These are phyloP conservation scores for Talaromyces sp. DNA, from an alignment of 2,329 filamentous ascomycete genomes.

Conservation along the genomic window DNA sequence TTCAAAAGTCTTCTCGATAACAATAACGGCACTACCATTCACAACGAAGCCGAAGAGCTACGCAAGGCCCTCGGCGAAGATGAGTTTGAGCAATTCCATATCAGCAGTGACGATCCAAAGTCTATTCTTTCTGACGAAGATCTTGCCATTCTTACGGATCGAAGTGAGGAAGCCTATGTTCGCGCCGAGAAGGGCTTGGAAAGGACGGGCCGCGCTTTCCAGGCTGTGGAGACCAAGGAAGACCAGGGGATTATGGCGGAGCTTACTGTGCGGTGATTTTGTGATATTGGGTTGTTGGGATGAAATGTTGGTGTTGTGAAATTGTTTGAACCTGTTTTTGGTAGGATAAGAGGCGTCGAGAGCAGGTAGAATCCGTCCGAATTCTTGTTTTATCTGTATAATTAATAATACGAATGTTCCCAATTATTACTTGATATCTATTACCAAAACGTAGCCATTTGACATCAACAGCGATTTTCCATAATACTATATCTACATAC, in stretches of 20 bases:
- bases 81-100: slow-evolving; percentile 64
- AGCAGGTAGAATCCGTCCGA: neutral
- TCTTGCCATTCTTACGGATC: slow-evolving; percentile 72
- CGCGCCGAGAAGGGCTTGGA: slow-evolving; percentile 75
- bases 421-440: neutral
- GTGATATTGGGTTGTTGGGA: neutral
- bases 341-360: neutral
- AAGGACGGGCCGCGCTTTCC: slow-evolving; percentile 52
- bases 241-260: slow-evolving; percentile 29
- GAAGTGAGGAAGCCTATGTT: slow-evolving; percentile 63
- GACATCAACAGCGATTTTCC: neutral
- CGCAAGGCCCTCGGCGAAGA: slow-evolving; percentile 64
- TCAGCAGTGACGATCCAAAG: slow-evolving; percentile 46
- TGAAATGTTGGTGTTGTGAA: neutral
- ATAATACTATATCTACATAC: slow-evolving; percentile 12
- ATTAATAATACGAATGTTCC: neutral
- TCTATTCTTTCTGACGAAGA: slow-evolving; percentile 72
- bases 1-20: slow-evolving; percentile 66
- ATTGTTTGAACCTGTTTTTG: neutral
- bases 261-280: slow-evolving; percentile 17
- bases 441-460: neutral
- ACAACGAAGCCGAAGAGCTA: slow-evolving; percentile 57
- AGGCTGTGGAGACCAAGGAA: slow-evolving; percentile 73
- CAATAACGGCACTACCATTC: slow-evolving; percentile 30
- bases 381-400: neutral